phyloP scores from a whole-genome alignment of 345 rosid species.

The Corchorus capsularis region DNA sequence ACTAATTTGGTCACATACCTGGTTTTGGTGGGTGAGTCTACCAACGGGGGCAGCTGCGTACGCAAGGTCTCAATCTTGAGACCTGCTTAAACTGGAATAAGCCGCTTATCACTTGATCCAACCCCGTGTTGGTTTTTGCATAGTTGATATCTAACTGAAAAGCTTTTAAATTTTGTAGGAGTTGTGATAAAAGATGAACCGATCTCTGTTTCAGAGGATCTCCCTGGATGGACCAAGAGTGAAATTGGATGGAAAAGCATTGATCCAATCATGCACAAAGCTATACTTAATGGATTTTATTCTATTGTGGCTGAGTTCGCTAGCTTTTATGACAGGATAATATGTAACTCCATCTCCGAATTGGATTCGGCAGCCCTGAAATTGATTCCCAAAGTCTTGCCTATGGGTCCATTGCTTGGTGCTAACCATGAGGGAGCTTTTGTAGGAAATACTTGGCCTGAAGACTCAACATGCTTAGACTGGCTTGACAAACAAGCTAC shows the following conservation, averaged over 20 bases:
- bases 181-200: slow-evolving; percentile 2
- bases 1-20: no score
- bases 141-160: neutral
- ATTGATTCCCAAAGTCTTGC: slow-evolving; percentile 23
- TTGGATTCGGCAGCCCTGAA: neutral
- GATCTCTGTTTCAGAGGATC: slow-evolving; percentile 20
- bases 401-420: slow-evolving; percentile 37
- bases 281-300: neutral
- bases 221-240: slow-evolving; percentile 22
- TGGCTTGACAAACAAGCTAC: slow-evolving; percentile 48
- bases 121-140: no score
- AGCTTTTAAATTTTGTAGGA: slow-evolving; percentile 23
- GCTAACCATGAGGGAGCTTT: neutral
- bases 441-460: slow-evolving; percentile 28
- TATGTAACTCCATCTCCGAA: slow-evolving; percentile 12
- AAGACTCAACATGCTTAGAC: slow-evolving; percentile 31
- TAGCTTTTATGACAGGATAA: neutral
- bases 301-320: neutral
- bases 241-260: slow-evolving; percentile 29
- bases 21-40: no score
- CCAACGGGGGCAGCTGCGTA: no score
- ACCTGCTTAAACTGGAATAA: no score
- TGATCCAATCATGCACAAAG: neutral
- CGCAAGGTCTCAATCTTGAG: no score
- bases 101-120: no score